Evolutionary conservation across 768 basidiomycete genomes (phyloP), one percentile per base, ranked within the genome.

Genomic region (Pisolithus sp.): DNA sequence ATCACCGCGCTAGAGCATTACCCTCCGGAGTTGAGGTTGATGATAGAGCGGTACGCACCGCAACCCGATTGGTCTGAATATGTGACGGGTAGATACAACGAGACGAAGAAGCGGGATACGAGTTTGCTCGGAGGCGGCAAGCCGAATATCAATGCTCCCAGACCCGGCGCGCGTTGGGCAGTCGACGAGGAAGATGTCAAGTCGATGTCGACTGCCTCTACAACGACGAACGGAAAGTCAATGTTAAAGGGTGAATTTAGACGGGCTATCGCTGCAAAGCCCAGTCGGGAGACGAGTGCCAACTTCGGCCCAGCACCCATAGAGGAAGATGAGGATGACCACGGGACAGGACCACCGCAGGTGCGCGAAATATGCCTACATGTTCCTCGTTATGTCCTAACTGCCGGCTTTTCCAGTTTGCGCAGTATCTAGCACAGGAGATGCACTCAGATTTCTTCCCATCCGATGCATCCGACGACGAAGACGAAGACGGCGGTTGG

Each of bases 31-130:
- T 75, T 96, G 21, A 77, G 82, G 23, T 72, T 76, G 1, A 70
- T 75, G 51, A 79, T 96, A 53, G 74, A 79, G 42, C 73, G 75
- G 45, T 83, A 80, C 54, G 85, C 86, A 28, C 89, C 89, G 4
- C 82, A 86, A 45, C 74, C 80, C 2, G 81, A 83, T 43, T 99
- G 96, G 96, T 85, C 92, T 51, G 80, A 86, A 36, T 99, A 93
- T 57, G 91, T 97, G 38, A 81, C 78, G 2, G 90, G 89, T 5
- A 73, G 89, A 34, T 91, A 93, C 59, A 77, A 80, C 36, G 93
- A 96, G 66, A 89, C 92, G 9, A 92, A 92, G 71, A 79, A 79
- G 56, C 82, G 83, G 38, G 93, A 97, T 62, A 78, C 76, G 13
- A 80, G 79, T 56, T 75, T 88, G 8, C 77, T 98, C 15, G 94